Evolutionary conservation across 805 yeast species (phyloP), one percentile per base, ranked within the genome.

Genomic region (Sugiyamaella boreocaroliniensis): DNA sequence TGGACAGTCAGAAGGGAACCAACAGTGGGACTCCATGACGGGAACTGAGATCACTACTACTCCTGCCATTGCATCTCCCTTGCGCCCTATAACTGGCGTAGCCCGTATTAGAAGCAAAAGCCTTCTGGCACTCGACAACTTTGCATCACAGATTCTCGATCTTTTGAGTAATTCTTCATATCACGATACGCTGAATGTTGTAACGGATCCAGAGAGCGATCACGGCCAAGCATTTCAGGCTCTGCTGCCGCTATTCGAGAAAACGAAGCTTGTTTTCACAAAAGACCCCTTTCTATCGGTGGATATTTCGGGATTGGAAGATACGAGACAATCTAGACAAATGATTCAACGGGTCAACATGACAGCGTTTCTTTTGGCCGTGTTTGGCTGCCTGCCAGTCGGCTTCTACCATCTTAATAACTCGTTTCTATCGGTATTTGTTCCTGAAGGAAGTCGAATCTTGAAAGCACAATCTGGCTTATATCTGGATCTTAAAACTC

Each of bases 391-490:
- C 15, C 78, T 86, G 49, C 93, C 88, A 55, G 84, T 87, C 45
- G 98, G 97, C 1, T 89, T 93, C 66, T 86, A 83, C 69, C 82
- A 85, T 63, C 75, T 93, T 58, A 87, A 93, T 68, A 89, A 86
- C 62, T 81, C 85, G 49, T 92, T 93, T 60, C 70, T 92, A 52
- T 90, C 85, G 55, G 86, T 89, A 1, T 90, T 93, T 65, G 89
- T 96, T 61, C 95, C 96, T 0, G 81, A 69, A 14, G 60, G 60
- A 22, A 75, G 89, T 4, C 79, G 83, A 60, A 71, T 93, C 43
- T 71, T 89, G 54, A 89, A 89, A 65, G 80, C 86, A 9, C 97
- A 88, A 60, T 89, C 93, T 0, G 81, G 80, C 11, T 69, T 93
- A 48, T 89, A 77, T 60, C 73, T 93, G 41, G 97, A 93, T 60